phyloP scores from a whole-genome alignment of 176 grass and related monocot species.

The Thinopyrum elongatum region DNA sequence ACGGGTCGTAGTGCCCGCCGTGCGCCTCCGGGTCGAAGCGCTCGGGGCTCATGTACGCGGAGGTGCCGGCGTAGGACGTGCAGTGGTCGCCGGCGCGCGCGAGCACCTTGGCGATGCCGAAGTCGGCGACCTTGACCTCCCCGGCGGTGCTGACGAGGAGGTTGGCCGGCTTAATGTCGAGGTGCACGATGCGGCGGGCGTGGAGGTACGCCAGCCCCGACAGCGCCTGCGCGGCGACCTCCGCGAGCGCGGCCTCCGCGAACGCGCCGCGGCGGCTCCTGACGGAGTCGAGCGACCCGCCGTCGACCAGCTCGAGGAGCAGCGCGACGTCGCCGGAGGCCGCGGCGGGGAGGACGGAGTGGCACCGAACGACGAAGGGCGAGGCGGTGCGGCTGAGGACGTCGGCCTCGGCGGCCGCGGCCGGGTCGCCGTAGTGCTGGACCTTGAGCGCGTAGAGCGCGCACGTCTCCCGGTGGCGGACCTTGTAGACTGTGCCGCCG shows the following conservation, averaged over 20 bases:
- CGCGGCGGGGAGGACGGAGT: constrained; percentile 28
- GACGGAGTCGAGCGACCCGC: constrained; percentile 35
- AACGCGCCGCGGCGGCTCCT: constrained; percentile 23
- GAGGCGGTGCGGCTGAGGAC: constrained; percentile 45
- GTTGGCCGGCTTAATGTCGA: constrained; percentile 55
- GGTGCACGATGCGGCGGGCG: constrained; percentile 50
- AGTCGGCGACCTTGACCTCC: constrained; percentile 46
- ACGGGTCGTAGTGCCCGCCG: constrained; percentile 30
- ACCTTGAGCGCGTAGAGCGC: constrained; percentile 58
- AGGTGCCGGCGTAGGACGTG: constrained; percentile 36
- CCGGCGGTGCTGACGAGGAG: constrained; percentile 31
- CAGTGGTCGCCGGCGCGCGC: constrained; percentile 19
- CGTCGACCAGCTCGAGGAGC: constrained; percentile 50
- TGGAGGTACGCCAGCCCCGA: constrained; percentile 52
- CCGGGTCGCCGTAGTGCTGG: constrained; percentile 33
- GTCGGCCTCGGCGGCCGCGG: constrained; percentile 38
- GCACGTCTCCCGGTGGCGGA: constrained; percentile 37
- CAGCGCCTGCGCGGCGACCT: constrained; percentile 52
- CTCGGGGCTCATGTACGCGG: constrained; percentile 60
- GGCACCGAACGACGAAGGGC: constrained; percentile 55
- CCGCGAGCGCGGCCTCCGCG: constrained; percentile 30
- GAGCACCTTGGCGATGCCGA: constrained; percentile 54
- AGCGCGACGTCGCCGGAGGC: constrained; percentile 26
- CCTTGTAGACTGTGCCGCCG: constrained; percentile 56
- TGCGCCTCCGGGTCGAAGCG: constrained; percentile 43